Base-by-base conservation (phyloP, 148 eudicot species). In the Cornus controversa region DNA sequence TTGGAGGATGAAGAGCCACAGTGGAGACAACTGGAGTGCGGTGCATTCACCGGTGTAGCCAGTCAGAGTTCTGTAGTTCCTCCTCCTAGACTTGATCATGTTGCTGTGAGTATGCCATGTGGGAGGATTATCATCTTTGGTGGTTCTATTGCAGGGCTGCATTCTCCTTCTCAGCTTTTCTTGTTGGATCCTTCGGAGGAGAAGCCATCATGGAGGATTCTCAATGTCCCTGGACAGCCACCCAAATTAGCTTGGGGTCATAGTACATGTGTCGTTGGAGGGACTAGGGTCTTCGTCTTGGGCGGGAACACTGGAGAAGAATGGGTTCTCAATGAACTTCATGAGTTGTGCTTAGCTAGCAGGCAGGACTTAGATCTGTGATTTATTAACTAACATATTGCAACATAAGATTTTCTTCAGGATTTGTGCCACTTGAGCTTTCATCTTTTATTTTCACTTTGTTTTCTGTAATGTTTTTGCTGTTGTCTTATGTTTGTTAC, bases 241-340 rank as follows among this genome's bases (percentile, higher is more conserved):
- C 97, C 94, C 1, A 93, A 88, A 82, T 85, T 91, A 67, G 93
- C 97, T 25, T 93, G 97, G 97, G 97, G 93, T 68, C 94, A 93
- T 58, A 91, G 94, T 34, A 91, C 94, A 2, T 93, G 97, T 65
- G 89, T 93, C 42, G 93, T 93, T 27, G 97, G 97, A 10, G 97
- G 97, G 53, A 93, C 97, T 1, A 80, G 97, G 77, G 97, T 89
- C 15, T 80, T 89, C 83, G 97, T 93, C 28, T 70, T 91, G 66
- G 97, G 97, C 69, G 97, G 97, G 4, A 91, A 93, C 68, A 88
- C 94, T 0, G 97, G 95, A 5, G 97, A 91, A 78, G 97, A 93
- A 73, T 93, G 93, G 94, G 77, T 89, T 69, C 90, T 93, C 23
- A 91, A 89, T 63, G 97, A 93, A 80, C 73, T 93, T 76, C 92